These are phyloP conservation scores for Neocucurbitaria cava DNA, from an alignment of 2,329 filamentous ascomycete species.

Conservation along the genomic window DNA sequence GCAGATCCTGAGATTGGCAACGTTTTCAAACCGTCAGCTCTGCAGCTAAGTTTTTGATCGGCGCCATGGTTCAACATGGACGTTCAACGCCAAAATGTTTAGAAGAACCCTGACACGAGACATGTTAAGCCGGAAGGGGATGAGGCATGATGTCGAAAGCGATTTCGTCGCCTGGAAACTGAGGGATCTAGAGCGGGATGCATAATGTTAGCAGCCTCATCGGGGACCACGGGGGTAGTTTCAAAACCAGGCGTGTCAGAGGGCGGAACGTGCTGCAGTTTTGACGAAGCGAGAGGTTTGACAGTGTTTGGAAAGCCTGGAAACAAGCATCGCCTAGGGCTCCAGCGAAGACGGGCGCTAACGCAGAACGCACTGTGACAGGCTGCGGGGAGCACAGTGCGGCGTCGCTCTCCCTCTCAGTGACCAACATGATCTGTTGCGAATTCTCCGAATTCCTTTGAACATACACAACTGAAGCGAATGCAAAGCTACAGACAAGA, in stretches of 20 bases:
- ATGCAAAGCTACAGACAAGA: neutral
- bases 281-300: conserved; percentile 48
- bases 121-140: conserved; percentile 45
- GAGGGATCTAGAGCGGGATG: conserved; percentile 29
- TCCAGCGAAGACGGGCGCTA: conserved; percentile 46
- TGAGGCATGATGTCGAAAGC: conserved; percentile 30
- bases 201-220: conserved; percentile 40
- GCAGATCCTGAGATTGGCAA: conserved; percentile 48
- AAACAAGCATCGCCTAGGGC: conserved; percentile 46
- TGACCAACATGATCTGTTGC: conserved; percentile 3
- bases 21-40: conserved; percentile 52
- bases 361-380: conserved; percentile 37
- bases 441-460: neutral
- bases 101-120: conserved; percentile 48
- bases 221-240: conserved; percentile 44
- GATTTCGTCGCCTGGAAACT: conserved; percentile 34
- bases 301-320: conserved; percentile 44
- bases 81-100: conserved; percentile 45
- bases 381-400: conserved; percentile 40
- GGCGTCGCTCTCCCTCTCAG: conserved; percentile 17
- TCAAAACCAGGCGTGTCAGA: conserved; percentile 50
- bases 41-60: conserved; percentile 48
- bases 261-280: conserved; percentile 44
- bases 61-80: conserved; percentile 39
- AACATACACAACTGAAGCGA: neutral